Evolutionary conservation across 2,329 filamentous ascomycete species (phyloP).

Genomic region (Remersonia thermophila): DNA sequence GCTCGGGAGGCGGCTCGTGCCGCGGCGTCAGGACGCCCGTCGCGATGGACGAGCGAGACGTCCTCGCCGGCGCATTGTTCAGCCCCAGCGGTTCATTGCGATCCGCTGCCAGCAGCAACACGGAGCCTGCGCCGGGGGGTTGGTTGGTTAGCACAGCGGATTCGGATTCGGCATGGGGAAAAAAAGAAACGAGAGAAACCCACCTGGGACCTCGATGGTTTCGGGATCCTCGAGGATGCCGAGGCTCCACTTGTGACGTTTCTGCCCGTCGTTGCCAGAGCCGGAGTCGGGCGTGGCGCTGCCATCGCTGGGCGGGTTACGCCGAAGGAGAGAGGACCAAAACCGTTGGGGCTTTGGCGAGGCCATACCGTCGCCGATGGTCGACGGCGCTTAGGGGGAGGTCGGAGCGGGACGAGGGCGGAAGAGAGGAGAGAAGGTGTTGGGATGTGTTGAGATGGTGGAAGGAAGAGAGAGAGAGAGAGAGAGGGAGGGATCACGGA

Average conservation of each 20-base stretch:
- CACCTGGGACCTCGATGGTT: slow-evolving; percentile 82
- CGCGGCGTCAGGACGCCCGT: slow-evolving; percentile 29
- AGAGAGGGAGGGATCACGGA: background rate
- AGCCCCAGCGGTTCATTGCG: slow-evolving; percentile 49
- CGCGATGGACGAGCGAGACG: slow-evolving; percentile 45
- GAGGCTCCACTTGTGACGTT: slow-evolving; percentile 41
- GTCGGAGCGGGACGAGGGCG: background rate
- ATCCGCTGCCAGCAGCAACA: slow-evolving; percentile 42
- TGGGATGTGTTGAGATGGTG: no score
- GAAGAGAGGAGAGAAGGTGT: background rate
- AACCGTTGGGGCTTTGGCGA: slow-evolving; percentile 3
- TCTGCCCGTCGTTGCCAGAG: no score
- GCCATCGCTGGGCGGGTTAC: slow-evolving; percentile 3
- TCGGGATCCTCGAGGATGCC: slow-evolving; percentile 73
- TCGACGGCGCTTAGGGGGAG: no score
- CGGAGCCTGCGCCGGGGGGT: slow-evolving; percentile 45
- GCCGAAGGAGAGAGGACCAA: slow-evolving; percentile 10
- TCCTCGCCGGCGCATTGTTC: slow-evolving; percentile 43
- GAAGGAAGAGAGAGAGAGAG: background rate
- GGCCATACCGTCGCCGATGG: no score
- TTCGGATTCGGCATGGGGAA: no score
- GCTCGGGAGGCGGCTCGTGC: slow-evolving; percentile 17
- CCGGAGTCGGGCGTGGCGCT: background rate
- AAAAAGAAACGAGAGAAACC: no score
- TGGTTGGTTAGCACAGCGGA: no score